Evolutionary conservation across 306 rosid species (phyloP), one percentile per base, ranked within the genome.

Genomic region (Erythrophleum fordii): DNA sequence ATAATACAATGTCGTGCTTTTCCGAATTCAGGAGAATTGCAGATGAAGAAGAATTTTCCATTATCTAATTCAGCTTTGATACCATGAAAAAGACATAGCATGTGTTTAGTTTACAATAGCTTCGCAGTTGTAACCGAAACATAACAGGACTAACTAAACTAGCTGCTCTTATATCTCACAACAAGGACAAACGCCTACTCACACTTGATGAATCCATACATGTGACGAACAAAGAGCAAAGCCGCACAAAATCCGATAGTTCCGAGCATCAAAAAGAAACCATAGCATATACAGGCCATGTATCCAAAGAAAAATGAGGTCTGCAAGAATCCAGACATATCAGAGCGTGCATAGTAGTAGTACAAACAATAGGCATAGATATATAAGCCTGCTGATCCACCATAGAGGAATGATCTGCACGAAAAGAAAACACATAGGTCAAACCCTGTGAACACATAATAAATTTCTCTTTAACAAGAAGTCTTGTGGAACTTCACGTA

Each of bases 211-310:
- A 87, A 84, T 75, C 90, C 80, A 35, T 84, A 82, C 46, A 87
- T 82, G 85, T 84, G 88, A 13, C 88, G 88, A 13, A 84, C 85
- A 79, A 87, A 84, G 75, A 87, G 44, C 73, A 82, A 82, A 6
- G 90, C 67, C 8, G 90, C 90, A 5, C 76, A 82, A 81, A 87
- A 87, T 73, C 88, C 87, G 11, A 80, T 72, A 18, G 77, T 80
- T 62, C 88, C 91, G 11, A 87, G 86, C 88, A 81, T 84, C 23
- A 84, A 82, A 74, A 87, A 87, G 86, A 87, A 84, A 76, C 88
- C 90, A 66, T 79, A 87, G 86, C 86, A 87, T 76, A 87, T 81
- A 29, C 90, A 87, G 42, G 90, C 90, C 84, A 79, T 87, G 86
- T 84, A 87, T 49, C 88, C 88, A 0, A 87, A 87, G 86, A 87